These are phyloP conservation scores for Rhizophagus sp. DNA, from an alignment of 192 early-diverging fungal species.

Conservation along the genomic window DNA sequence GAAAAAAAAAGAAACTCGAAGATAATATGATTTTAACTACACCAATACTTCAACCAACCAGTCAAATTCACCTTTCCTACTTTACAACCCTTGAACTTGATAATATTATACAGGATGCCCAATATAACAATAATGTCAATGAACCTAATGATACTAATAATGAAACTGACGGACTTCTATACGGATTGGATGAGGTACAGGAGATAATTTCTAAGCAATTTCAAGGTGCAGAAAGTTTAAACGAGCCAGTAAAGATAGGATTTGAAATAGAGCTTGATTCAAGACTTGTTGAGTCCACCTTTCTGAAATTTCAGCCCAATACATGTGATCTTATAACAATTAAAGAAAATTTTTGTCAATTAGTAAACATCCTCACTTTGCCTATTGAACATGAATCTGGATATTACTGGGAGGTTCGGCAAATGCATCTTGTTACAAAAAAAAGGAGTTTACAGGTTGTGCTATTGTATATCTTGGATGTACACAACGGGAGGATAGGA, in stretches of 20 bases:
- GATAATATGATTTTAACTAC: background rate
- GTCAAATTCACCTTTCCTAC: too few relatives aligned
- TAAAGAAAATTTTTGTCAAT: slow-evolving; percentile 7
- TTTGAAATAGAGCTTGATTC: too few relatives aligned
- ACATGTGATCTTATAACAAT: background rate
- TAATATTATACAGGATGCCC: background rate
- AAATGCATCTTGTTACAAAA: slow-evolving; percentile 9
- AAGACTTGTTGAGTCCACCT: background rate
- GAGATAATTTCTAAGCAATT: background rate
- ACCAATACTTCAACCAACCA: background rate
- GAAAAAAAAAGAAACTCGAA: background rate
- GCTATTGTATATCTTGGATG: background rate
- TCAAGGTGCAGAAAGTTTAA: too few relatives aligned
- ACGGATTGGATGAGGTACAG: slow-evolving; percentile 5
- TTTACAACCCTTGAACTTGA: too few relatives aligned
- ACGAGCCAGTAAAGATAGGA: too few relatives aligned
- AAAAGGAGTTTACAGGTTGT: background rate
- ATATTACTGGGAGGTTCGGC: slow-evolving; percentile 4
- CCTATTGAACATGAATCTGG: slow-evolving; percentile 7
- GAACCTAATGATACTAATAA: too few relatives aligned
- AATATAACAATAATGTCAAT: background rate
- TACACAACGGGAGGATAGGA: background rate
- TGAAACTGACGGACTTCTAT: too few relatives aligned
- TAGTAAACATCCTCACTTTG: background rate
- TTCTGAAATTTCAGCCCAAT: background rate